phyloP scores from a whole-genome alignment of 352 stramenopile species.

The Phytophthora citricola region DNA sequence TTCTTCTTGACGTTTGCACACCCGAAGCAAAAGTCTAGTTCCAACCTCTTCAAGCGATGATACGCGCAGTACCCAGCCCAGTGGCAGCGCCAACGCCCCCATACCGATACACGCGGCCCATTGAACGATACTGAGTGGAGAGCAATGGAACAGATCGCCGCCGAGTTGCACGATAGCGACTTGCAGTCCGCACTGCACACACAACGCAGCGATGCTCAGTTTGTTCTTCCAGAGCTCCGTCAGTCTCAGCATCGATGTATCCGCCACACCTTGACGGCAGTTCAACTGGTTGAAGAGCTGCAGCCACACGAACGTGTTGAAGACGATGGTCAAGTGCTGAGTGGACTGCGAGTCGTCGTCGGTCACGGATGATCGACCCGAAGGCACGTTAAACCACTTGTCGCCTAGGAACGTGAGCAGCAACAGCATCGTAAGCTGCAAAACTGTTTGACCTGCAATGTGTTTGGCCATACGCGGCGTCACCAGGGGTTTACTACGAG shows the following conservation, averaged over 20 bases:
- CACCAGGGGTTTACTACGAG: conserved; percentile 84
- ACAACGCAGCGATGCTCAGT: conserved; percentile 90
- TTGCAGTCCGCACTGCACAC: conserved; percentile 90
- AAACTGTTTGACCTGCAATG: conserved; percentile 90
- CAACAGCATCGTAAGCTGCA: conserved; percentile 88
- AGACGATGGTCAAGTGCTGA: conserved; percentile 94
- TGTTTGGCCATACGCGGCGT: conserved; percentile 93
- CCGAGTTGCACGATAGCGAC: conserved; percentile 95
- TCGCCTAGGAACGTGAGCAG: conserved; percentile 77
- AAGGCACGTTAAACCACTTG: conserved; percentile 46
- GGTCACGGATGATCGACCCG: conserved; percentile 37
- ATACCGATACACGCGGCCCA: conserved; percentile 34
- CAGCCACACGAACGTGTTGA: conserved; percentile 97
- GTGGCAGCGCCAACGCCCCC: conserved; percentile 37
- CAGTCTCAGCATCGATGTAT: conserved; percentile 94
- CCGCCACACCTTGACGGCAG: conserved; percentile 61
- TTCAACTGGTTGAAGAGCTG: conserved; percentile 89
- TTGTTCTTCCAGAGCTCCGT: conserved; percentile 87
- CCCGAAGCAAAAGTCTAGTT: conserved; percentile 3
- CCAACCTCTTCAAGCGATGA: conserved; percentile 9
- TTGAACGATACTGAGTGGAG: conserved; percentile 24
- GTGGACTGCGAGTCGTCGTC: conserved; percentile 53
- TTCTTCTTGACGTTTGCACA: too few species aligned
- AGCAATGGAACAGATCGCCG: conserved; percentile 60
- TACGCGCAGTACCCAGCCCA: conserved; percentile 47